phyloP scores from a whole-genome alignment of 2,329 filamentous ascomycete genomes.

The Neofusicoccum ribis region DNA sequence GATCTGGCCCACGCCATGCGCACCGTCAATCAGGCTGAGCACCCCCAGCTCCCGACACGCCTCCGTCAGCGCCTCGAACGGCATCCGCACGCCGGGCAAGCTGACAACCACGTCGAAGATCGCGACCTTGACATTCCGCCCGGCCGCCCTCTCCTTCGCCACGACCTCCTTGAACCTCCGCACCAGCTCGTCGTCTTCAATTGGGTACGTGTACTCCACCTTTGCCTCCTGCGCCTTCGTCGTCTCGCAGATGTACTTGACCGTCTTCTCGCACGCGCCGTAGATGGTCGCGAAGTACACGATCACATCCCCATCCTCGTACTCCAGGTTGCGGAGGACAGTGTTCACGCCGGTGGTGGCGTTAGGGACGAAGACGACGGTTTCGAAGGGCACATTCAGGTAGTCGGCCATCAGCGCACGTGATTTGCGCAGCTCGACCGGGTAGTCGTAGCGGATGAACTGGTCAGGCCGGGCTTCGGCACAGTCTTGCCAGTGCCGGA shows the following conservation, averaged over 20 bases:
- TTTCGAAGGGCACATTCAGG: constrained; percentile 65
- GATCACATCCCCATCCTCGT: constrained; percentile 71
- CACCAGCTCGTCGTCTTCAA: constrained; percentile 68
- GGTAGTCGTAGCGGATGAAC: constrained; percentile 72
- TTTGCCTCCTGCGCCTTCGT: constrained; percentile 51
- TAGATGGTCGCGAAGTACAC: constrained; percentile 80
- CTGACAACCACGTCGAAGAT: constrained; percentile 81
- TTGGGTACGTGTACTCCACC: constrained; percentile 67
- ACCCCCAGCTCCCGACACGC: constrained; percentile 68
- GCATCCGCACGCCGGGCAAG: constrained; percentile 75
- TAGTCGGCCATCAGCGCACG: constrained; percentile 65
- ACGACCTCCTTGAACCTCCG: constrained; percentile 62
- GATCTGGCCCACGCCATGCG: constrained; percentile 81
- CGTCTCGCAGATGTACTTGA: constrained; percentile 72
- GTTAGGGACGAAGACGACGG: constrained; percentile 77
- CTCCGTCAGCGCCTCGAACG: constrained; percentile 67
- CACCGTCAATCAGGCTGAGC: constrained; percentile 76
- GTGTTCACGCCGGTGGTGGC: constrained; percentile 78
- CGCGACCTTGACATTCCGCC: constrained; percentile 66
- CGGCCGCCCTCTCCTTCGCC: constrained; percentile 50
- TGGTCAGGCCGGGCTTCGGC: constrained; percentile 70
- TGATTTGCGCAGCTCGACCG: constrained; percentile 62
- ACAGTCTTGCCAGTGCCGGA: constrained; percentile 65
- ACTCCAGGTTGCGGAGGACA: constrained; percentile 73
- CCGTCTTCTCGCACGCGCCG: constrained; percentile 71